Evolutionary conservation across 352 stramenopile species (phyloP), one percentile per base, ranked within the genome.

Genomic region (Phytophthora colocasiae): DNA sequence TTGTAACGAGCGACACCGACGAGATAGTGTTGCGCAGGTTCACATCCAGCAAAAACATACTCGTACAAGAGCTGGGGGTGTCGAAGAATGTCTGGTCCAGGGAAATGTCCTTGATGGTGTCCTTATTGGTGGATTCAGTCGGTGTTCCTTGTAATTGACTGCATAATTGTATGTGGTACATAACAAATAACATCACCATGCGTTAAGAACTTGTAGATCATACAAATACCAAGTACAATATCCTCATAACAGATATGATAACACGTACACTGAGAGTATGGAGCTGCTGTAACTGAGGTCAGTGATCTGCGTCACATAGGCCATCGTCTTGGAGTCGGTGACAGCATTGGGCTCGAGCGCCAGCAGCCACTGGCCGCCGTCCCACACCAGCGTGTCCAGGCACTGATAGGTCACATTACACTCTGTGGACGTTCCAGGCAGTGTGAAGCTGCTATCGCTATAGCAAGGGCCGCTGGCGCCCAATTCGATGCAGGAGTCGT

Each of bases 391-490:
- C 44, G 61, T 71, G 46, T 84, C 71, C 15, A 90, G 58, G 19
- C 81, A 90, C 61, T 90, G 79, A 32, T 85, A 90, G 22, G 74
- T 88, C 10, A 90, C 34, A 24, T 87, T 74, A 52, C 80, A 89
- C 22, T 38, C 39, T 5, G 53, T 55, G 15, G 49, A 54, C 1
- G 69, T 48, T 3, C 69, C 67, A 4, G 73, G 57, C 10, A 77
- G 27, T 24, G 62, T 67, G 29, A 75, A 83, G 55, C 22, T 29
- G 36, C 44, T 65, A 7, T 80, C 65, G 26, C 41, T 58, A 66
- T 75, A 74, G 58, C 77, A 82, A 0, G 68, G 66, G 43, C 79
- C 78, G 40, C 61, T 74, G 17, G 75, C 63, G 19, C 65, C 63
- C 32, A 73, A 24, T 26, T 75, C 52, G 14, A 72, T 34, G 58